phyloP scores from a whole-genome alignment of 192 early-diverging fungal species.

The Entomortierella parvispora region DNA sequence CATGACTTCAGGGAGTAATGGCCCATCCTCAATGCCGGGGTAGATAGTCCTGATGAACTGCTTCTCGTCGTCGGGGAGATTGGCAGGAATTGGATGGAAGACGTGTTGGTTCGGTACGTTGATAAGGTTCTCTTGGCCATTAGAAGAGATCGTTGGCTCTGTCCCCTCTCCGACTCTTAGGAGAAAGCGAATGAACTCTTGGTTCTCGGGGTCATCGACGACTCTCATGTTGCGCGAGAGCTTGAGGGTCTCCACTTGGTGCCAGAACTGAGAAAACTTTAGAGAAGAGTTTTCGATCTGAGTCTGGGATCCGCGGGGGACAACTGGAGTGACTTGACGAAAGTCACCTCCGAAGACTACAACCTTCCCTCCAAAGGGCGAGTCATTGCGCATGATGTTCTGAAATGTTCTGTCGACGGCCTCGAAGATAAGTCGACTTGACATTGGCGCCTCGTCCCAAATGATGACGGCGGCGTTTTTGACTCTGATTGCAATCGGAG shows the following conservation, averaged over 20 bases:
- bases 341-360: slow-evolving; percentile 49
- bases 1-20: neutral
- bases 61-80: too few relatives aligned
- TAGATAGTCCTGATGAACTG: too few relatives aligned
- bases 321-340: slow-evolving; percentile 31
- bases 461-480: slow-evolving; percentile 12
- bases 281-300: slow-evolving; percentile 17
- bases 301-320: slow-evolving; percentile 5
- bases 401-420: slow-evolving; percentile 15
- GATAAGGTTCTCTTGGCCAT: slow-evolving; percentile 8
- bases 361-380: slow-evolving; percentile 15
- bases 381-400: slow-evolving; percentile 15
- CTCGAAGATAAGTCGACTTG: slow-evolving; percentile 19
- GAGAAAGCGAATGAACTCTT: neutral
- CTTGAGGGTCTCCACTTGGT: neutral
- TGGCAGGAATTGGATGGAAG: too few relatives aligned
- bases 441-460: slow-evolving; percentile 55
- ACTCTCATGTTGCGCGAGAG: neutral
- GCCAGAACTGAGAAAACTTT: slow-evolving; percentile 9
- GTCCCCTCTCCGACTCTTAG: neutral
- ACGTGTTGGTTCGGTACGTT: too few relatives aligned
- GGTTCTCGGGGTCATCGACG: neutral
- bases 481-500: neutral
- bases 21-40: too few relatives aligned
- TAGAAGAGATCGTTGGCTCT: slow-evolving; percentile 5